These are phyloP conservation scores for Colletotrichum sp. DNA, from an alignment of 2,329 filamentous ascomycete species.

Conservation along the genomic window DNA sequence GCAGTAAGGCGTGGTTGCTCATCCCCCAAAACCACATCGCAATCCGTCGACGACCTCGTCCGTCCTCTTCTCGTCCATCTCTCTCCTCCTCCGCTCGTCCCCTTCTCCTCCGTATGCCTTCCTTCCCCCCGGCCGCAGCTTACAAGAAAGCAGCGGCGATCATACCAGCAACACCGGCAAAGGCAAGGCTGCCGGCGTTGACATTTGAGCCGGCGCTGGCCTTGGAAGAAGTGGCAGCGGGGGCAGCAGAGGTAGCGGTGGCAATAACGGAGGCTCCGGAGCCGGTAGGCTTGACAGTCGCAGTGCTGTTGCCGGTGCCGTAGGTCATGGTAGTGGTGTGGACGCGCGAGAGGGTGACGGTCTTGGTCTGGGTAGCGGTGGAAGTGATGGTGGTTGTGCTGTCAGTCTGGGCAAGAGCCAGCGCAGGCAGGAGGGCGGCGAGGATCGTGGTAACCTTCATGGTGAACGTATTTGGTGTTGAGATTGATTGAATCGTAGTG, in stretches of 20 bases:
- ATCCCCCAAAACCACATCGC: not conserved
- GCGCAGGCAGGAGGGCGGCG: conserved; percentile 56
- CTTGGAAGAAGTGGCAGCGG: conserved; percentile 25
- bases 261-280: conserved; percentile 24
- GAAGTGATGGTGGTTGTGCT: conserved; percentile 49
- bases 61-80: not conserved
- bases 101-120: not conserved
- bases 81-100: not conserved
- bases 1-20: not conserved
- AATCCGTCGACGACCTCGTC: not conserved
- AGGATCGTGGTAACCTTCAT: conserved; percentile 49
- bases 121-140: conserved; percentile 17
- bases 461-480: conserved; percentile 23
- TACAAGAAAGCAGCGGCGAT: conserved; percentile 58
- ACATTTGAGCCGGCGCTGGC: conserved; percentile 38
- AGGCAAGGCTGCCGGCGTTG: conserved; percentile 46
- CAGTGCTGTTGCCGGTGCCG: conserved; percentile 43
- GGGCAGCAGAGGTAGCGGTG: conserved; percentile 22
- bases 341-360: conserved; percentile 33
- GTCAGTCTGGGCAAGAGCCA: conserved; percentile 52
- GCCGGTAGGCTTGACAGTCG: conserved; percentile 30
- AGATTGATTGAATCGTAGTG: conserved; percentile 9
- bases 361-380: conserved; percentile 57
- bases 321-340: conserved; percentile 43
- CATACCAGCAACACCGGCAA: conserved; percentile 56